These are phyloP conservation scores for Suillus variegatus DNA, from an alignment of 768 basidiomycete genomes.

Conservation along the genomic window DNA sequence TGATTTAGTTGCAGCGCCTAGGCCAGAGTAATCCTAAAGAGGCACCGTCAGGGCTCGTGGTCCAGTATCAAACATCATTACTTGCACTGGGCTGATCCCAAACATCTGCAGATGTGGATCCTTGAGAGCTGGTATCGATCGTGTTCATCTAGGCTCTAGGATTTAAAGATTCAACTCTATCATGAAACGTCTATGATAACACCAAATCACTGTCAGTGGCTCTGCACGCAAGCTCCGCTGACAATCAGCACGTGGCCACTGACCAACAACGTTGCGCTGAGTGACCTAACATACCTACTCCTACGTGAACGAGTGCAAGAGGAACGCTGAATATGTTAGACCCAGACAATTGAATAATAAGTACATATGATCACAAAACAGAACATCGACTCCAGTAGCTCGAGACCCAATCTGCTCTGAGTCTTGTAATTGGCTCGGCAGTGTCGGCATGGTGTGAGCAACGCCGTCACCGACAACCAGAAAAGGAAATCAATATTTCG, in stretches of 20 bases:
- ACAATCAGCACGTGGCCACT: neutral
- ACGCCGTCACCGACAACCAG: neutral
- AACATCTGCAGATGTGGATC: slow-evolving; percentile 10
- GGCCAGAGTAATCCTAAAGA: slow-evolving; percentile 7
- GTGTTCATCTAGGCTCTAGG: neutral
- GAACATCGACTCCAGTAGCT: too few relatives aligned
- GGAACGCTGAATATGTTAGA: neutral
- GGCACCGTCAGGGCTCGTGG: neutral
- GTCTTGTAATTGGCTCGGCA: too few relatives aligned
- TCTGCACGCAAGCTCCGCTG: neutral
- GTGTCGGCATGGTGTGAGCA: too few relatives aligned
- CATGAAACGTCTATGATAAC: neutral
- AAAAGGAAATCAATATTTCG: neutral
- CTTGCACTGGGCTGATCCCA: slow-evolving; percentile 14
- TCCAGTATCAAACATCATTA: neutral
- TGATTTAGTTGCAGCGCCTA: neutral
- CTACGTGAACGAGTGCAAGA: neutral
- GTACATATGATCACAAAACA: neutral
- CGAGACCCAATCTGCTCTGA: too few relatives aligned
- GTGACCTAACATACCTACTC: neutral
- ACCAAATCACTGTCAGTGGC: neutral
- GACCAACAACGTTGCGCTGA: neutral
- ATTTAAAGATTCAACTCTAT: neutral
- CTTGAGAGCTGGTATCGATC: slow-evolving; percentile 6
- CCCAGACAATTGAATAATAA: neutral